A percentile compares a stretch with the other conserved stretches of the same genome.
phyloP scores from a whole-genome alignment of 352 stramenopile species.

The Peronospora tabacina region DNA sequence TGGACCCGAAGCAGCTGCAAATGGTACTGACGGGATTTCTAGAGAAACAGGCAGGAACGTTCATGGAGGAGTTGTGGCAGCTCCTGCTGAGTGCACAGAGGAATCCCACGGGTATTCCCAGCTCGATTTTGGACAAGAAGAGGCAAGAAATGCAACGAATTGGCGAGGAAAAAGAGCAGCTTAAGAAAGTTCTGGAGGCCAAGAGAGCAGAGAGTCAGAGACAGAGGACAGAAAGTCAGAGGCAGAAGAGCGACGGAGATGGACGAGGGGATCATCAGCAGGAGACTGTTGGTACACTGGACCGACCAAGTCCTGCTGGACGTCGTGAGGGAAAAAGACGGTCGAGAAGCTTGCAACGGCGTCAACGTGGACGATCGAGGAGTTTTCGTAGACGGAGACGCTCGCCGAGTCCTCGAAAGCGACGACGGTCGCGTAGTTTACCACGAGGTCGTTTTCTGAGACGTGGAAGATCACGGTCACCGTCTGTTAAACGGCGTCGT shows the following conservation, averaged over 20 bases:
- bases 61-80: slow-evolving; percentile 88
- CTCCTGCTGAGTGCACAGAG: slow-evolving; percentile 85
- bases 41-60: slow-evolving; percentile 77
- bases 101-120: slow-evolving; percentile 83
- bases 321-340: slow-evolving; percentile 5
- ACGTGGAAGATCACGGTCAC: slow-evolving; percentile 19
- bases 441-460: slow-evolving; percentile 15
- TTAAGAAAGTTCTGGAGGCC: slow-evolving; percentile 50
- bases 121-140: slow-evolving; percentile 84
- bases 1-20: slow-evolving; percentile 85
- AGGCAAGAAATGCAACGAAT: slow-evolving; percentile 80
- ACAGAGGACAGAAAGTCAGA: slow-evolving; percentile 11
- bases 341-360: slow-evolving; percentile 18
- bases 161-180: slow-evolving; percentile 43
- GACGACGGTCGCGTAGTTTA: slow-evolving; percentile 18
- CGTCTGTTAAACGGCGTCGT: slow-evolving; percentile 23
- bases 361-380: slow-evolving; percentile 5
- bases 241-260: not conserved
- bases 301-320: slow-evolving; percentile 4
- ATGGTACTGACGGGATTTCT: slow-evolving; percentile 87
- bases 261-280: not conserved
- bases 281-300: not conserved
- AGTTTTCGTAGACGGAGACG: slow-evolving; percentile 10
- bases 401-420: slow-evolving; percentile 9
- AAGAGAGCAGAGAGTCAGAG: slow-evolving; percentile 34